Evolutionary conservation across 805 yeast genomes (phyloP).

Genomic region (Danielia oregonensis): DNA sequence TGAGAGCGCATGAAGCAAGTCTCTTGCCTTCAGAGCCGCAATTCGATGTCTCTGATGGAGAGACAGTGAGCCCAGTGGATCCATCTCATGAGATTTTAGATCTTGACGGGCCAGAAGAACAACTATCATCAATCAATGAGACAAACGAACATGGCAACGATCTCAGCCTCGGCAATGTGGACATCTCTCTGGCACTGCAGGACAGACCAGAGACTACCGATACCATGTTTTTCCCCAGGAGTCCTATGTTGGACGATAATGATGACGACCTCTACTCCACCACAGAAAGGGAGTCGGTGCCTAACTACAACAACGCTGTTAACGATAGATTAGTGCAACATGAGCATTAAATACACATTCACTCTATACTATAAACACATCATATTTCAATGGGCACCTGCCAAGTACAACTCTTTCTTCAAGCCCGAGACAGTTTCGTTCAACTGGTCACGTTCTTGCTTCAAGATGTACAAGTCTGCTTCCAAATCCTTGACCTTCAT

Average conservation of each 20-base stretch:
- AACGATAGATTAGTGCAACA: constrained; percentile 22
- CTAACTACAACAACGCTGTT: constrained; percentile 27
- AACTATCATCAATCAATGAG: too few species aligned
- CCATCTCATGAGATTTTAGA: constrained; percentile 6
- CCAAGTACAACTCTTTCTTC: constrained; percentile 52
- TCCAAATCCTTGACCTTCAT: constrained; percentile 77
- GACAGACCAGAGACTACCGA: too few species aligned
- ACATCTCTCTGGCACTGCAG: too few species aligned
- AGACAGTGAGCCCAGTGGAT: constrained; percentile 21
- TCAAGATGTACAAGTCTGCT: constrained; percentile 76
- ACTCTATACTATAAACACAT: not conserved
- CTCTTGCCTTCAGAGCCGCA: constrained; percentile 58
- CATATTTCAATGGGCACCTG: constrained; percentile 4
- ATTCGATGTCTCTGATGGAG: constrained; percentile 19
- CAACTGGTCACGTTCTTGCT: constrained; percentile 80
- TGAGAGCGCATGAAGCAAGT: constrained; percentile 52
- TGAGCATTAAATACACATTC: not conserved
- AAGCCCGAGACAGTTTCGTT: constrained; percentile 55
- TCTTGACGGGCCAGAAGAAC: too few species aligned
- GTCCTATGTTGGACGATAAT: too few species aligned
- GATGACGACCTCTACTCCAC: too few species aligned
- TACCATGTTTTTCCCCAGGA: too few species aligned
- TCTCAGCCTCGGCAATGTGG: too few species aligned
- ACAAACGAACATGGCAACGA: too few species aligned
- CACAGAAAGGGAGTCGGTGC: too few species aligned